Evolutionary conservation across 148 eudicot genomes (phyloP).

Genomic region (Spergularia bocconei): DNA sequence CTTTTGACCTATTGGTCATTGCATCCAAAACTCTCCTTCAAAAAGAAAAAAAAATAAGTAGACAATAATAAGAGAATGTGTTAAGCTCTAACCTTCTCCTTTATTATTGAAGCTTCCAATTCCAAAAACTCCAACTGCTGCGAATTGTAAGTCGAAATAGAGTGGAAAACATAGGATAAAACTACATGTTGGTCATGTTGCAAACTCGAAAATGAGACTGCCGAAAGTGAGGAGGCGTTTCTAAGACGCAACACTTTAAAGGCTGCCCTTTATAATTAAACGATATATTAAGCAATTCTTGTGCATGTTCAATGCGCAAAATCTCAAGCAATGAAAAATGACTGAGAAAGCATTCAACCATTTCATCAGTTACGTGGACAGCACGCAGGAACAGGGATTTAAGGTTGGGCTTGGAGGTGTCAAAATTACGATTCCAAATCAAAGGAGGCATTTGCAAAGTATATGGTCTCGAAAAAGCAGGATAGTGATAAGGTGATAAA

Average conservation of each 20-base stretch:
- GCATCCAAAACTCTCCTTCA: too few relatives aligned
- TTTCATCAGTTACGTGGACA: not conserved
- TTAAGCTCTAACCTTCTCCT: not conserved
- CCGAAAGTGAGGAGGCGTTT: constrained; percentile 12
- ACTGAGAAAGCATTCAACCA: constrained; percentile 3
- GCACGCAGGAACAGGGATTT: constrained; percentile 6
- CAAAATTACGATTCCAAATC: not conserved
- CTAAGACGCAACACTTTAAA: not conserved
- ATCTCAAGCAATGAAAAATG: constrained; percentile 10
- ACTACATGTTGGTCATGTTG: too few relatives aligned
- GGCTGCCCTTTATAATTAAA: not conserved
- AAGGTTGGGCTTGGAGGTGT: not conserved
- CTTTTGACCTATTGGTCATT: too few relatives aligned
- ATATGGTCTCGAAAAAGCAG: not conserved
- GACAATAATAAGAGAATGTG: too few relatives aligned
- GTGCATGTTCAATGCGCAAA: not conserved
- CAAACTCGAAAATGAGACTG: too few relatives aligned
- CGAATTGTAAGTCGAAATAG: not conserved
- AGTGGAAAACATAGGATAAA: not conserved
- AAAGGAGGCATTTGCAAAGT: not conserved
- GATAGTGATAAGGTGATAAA: too few relatives aligned
- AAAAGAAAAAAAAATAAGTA: too few relatives aligned
- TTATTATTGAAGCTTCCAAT: not conserved
- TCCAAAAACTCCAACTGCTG: constrained; percentile 14
- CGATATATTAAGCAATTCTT: not conserved